Evolutionary conservation across 345 rosid genomes (phyloP).

Genomic region (Camelina laxa): DNA sequence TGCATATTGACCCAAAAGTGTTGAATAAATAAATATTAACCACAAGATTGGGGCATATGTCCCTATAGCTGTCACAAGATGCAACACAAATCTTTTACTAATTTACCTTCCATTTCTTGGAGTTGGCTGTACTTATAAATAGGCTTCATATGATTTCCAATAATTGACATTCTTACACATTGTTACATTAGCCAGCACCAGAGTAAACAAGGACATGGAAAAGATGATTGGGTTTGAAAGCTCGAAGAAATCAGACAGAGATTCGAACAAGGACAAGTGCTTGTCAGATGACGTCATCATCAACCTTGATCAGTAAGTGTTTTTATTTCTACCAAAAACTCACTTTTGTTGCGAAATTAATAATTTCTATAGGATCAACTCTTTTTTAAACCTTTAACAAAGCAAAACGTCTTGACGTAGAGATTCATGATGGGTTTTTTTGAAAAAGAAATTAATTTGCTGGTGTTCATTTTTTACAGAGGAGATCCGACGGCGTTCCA

Average conservation of each 20-base stretch:
- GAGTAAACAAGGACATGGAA: background rate
- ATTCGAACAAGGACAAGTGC: slow-evolving; percentile 14
- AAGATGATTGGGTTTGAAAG: slow-evolving; percentile 25
- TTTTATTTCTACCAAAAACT: background rate
- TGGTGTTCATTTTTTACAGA: slow-evolving; percentile 43
- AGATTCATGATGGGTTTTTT: background rate
- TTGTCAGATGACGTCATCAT: slow-evolving; percentile 39
- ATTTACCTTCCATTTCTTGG: background rate
- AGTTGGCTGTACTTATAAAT: slow-evolving; percentile 20
- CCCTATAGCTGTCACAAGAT: background rate
- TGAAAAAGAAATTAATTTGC: background rate
- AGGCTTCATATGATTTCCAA: background rate
- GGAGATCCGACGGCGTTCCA: slow-evolving; percentile 78
- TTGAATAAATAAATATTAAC: slow-evolving; percentile 4
- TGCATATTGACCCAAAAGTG: slow-evolving; percentile 9
- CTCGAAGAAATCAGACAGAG: slow-evolving; percentile 20
- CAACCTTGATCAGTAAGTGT: slow-evolving; percentile 43
- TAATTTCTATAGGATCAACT: background rate
- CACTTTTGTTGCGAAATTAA: background rate
- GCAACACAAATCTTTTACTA: background rate
- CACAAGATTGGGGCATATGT: background rate
- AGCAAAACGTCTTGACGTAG: background rate
- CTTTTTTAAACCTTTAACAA: background rate
- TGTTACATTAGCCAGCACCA: background rate
- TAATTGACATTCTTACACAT: slow-evolving; percentile 7